Evolutionary conservation across 352 stramenopile genomes (phyloP).

Genomic region (Peronospora farinosa): DNA sequence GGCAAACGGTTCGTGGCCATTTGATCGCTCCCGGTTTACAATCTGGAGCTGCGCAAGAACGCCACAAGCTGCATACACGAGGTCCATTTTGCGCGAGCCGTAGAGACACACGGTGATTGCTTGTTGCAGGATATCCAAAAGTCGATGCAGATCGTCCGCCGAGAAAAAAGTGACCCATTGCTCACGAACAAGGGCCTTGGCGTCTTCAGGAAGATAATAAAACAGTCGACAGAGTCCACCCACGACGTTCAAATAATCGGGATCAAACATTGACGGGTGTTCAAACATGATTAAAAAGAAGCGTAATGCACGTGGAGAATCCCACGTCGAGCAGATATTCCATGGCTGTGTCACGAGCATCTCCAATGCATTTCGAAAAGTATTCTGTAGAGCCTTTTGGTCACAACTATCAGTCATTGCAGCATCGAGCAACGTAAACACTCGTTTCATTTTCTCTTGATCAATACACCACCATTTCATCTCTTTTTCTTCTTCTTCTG

Average conservation of each 20-base stretch:
- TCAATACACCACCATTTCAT: slow-evolving; percentile 53
- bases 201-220: slow-evolving; percentile 40
- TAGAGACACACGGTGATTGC: slow-evolving; percentile 72
- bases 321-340: slow-evolving; percentile 73
- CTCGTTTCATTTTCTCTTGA: slow-evolving; percentile 31
- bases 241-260: slow-evolving; percentile 64
- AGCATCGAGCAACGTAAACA: slow-evolving; percentile 41
- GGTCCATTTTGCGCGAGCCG: slow-evolving; percentile 61
- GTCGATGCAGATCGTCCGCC: slow-evolving; percentile 52
- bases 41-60: slow-evolving; percentile 61
- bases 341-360: slow-evolving; percentile 64
- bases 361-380: slow-evolving; percentile 61
- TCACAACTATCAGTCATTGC: slow-evolving; percentile 30
- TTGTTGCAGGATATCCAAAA: slow-evolving; percentile 71
- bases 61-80: slow-evolving; percentile 64
- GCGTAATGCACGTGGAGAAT: slow-evolving; percentile 32
- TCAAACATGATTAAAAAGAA: slow-evolving; percentile 76
- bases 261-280: slow-evolving; percentile 68
- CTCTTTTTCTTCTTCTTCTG: slow-evolving; percentile 12
- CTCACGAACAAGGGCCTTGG: slow-evolving; percentile 47
- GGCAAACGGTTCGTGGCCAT: slow-evolving; percentile 36
- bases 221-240: slow-evolving; percentile 66
- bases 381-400: slow-evolving; percentile 53
- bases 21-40: slow-evolving; percentile 42
- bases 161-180: slow-evolving; percentile 53